Percentiles rank a stretch among this genome's conserved stretches.
Conservation (phyloP, 345 rosid species). For the Rhodamnia argentea region DNA sequence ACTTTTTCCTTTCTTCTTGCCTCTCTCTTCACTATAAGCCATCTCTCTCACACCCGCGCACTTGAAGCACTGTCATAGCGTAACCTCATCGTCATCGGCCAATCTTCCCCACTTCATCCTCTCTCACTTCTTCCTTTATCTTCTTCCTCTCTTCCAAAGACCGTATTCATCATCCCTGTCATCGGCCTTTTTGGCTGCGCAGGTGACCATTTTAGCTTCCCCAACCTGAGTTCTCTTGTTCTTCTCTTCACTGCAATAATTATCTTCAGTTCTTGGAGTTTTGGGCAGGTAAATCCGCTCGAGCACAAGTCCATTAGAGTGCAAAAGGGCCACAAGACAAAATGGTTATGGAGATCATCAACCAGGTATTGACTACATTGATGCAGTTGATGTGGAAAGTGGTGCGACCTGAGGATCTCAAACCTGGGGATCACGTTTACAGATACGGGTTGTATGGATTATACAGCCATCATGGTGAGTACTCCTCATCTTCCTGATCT, state of each 20-base stretch:
- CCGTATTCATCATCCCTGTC: neutral
- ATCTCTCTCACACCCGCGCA: too few species aligned
- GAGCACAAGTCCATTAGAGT: neutral
- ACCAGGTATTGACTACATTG: neutral
- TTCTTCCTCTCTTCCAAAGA: neutral
- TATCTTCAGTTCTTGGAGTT: neutral
- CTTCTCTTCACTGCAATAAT: neutral
- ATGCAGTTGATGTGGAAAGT: neutral
- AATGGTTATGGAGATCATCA: neutral
- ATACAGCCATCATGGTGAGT: neutral
- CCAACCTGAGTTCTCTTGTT: neutral
- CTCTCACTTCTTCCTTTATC: neutral
- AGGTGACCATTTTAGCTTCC: neutral
- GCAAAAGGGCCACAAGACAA: neutral
- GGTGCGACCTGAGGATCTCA: neutral
- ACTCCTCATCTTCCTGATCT: neutral
- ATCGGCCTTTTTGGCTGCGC: neutral
- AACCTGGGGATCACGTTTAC: neutral
- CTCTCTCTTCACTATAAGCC: too few species aligned
- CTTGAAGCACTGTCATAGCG: too few species aligned
- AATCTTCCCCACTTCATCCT: too few species aligned
- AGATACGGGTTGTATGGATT: neutral
- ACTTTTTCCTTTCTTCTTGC: too few species aligned
- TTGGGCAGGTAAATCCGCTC: neutral
- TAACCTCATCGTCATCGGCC: too few species aligned